A percentile compares a stretch with the other conserved stretches of the same genome.
These are phyloP conservation scores for Teratosphaeria pseudoeucalypti DNA, from an alignment of 2,329 filamentous ascomycete species.

Conservation along the genomic window DNA sequence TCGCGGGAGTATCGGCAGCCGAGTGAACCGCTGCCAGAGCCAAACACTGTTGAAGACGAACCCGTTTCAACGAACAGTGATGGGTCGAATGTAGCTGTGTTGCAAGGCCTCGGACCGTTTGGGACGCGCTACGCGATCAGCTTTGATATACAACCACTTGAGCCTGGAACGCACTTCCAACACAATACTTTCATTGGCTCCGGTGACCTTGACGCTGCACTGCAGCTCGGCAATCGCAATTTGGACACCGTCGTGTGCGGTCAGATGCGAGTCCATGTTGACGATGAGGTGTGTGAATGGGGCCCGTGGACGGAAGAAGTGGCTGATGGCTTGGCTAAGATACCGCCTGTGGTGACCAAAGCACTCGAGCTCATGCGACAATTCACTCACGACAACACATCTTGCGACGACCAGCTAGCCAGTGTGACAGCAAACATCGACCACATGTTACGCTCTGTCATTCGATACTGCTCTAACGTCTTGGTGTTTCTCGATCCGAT, in stretches of 20 bases:
- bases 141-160: conserved; percentile 43
- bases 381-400: not conserved
- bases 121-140: conserved; percentile 41
- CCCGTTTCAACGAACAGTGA: not conserved
- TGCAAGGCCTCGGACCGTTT: conserved; percentile 38
- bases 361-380: conserved; percentile 8
- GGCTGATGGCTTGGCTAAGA: conserved; percentile 34
- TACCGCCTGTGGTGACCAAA: conserved; percentile 26
- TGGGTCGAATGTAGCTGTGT: not conserved
- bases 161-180: conserved; percentile 45
- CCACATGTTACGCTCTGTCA: conserved; percentile 34
- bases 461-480: conserved; percentile 39
- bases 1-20: conserved; percentile 37
- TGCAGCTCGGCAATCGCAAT: conserved; percentile 32
- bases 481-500: conserved; percentile 45
- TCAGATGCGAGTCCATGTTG: conserved; percentile 28
- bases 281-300: conserved; percentile 31
- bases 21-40: conserved; percentile 23
- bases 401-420: not conserved
- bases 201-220: conserved; percentile 40
- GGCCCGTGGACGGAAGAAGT: conserved; percentile 47
- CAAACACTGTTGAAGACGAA: not conserved
- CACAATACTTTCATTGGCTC: conserved; percentile 48
- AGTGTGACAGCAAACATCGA: conserved; percentile 7
- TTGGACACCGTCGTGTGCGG: conserved; percentile 32